Evolutionary conservation across 2,329 filamentous ascomycete genomes (phyloP).

Genomic region (Beauveria caledonica): DNA sequence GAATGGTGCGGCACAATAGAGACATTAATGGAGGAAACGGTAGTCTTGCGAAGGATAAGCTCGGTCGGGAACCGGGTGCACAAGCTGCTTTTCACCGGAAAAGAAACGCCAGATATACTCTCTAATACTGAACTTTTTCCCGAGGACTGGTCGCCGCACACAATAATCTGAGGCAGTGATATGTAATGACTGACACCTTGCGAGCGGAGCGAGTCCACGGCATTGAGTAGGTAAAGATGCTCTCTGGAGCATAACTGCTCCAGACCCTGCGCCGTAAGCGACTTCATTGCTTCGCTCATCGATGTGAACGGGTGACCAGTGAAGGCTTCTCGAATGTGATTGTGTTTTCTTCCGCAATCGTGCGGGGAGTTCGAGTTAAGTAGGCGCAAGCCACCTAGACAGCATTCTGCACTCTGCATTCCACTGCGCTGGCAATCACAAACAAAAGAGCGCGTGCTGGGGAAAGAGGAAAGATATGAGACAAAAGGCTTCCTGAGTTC

Average conservation of each 20-base stretch:
- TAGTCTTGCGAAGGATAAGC: slow-evolving; percentile 33
- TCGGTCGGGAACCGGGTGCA: slow-evolving; percentile 51
- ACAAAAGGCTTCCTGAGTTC: background rate
- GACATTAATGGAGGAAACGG: slow-evolving; percentile 15
- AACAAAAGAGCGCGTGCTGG: background rate
- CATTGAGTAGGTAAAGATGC: slow-evolving; percentile 25
- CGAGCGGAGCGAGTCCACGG: slow-evolving; percentile 28
- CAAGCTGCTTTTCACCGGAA: slow-evolving; percentile 42
- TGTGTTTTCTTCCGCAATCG: background rate
- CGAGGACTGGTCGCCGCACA: slow-evolving; percentile 47
- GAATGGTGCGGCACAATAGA: slow-evolving; percentile 16
- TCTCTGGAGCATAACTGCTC: slow-evolving; percentile 2
- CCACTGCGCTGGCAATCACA: background rate
- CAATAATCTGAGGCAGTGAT: slow-evolving; percentile 39
- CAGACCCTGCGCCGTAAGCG: background rate
- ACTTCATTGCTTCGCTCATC: background rate
- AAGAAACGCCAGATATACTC: slow-evolving; percentile 45
- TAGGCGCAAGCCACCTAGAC: background rate
- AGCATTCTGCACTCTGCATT: background rate
- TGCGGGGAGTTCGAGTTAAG: background rate
- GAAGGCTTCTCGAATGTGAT: background rate
- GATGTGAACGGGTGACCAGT: background rate
- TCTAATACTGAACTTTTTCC: slow-evolving; percentile 53
- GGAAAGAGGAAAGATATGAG: background rate
- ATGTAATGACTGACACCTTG: slow-evolving; percentile 27